Evolutionary conservation across 2,329 filamentous ascomycete species (phyloP).

Genomic region (Venturia aucupariae): DNA sequence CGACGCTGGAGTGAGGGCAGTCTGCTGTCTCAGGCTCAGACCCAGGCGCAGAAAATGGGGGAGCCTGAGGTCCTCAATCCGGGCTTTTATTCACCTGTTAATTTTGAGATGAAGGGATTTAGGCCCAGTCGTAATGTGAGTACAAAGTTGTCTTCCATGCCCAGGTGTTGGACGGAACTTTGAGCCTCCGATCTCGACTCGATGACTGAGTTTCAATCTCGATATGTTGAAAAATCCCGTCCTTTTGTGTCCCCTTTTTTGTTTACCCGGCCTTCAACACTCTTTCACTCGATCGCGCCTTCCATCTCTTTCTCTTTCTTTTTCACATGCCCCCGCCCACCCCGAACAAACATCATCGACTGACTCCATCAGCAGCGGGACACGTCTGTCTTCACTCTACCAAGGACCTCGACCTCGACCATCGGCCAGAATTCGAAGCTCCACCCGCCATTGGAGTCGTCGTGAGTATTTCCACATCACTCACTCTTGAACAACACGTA

Average conservation of each 20-base stretch:
- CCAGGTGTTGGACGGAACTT: no score
- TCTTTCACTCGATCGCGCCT: neutral
- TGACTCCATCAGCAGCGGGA: neutral
- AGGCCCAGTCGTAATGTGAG: conserved; percentile 5
- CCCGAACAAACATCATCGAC: neutral
- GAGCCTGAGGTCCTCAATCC: neutral
- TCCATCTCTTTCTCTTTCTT: neutral
- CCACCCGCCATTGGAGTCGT: neutral
- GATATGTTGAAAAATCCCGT: neutral
- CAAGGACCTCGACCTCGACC: neutral
- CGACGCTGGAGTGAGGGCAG: conserved; percentile 7
- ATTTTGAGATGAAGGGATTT: neutral
- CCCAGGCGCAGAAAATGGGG: neutral
- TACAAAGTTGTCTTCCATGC: no score
- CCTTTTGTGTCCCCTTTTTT: neutral
- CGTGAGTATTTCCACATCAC: neutral
- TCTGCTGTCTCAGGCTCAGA: neutral
- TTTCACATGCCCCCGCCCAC: neutral
- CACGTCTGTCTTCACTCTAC: neutral
- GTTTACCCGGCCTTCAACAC: conserved; percentile 4
- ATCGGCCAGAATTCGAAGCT: neutral
- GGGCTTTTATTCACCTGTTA: neutral
- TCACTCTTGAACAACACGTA: neutral
- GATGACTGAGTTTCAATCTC: neutral
- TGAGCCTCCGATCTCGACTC: neutral